phyloP scores from a whole-genome alignment of 257 asterid genomes.

The Solanum chmielewskii region DNA sequence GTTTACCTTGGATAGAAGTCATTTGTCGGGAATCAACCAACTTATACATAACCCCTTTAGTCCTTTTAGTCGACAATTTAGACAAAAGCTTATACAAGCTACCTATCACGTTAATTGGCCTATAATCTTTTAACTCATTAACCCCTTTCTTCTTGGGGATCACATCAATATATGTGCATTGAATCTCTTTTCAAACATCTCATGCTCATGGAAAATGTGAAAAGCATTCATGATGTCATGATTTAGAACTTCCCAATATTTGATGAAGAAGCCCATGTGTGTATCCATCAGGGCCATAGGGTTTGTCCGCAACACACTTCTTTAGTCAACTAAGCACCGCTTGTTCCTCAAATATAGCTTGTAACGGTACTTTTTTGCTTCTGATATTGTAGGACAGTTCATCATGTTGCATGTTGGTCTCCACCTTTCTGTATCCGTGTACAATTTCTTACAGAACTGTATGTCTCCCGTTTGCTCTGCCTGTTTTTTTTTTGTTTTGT shows the following conservation, averaged over 20 bases:
- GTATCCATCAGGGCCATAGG: neutral
- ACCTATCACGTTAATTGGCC: neutral
- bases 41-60: neutral
- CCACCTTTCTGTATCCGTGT: neutral
- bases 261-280: neutral
- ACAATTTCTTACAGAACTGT: neutral
- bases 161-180: neutral
- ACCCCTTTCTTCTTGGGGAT: neutral
- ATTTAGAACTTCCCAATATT: neutral
- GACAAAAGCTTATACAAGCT: neutral
- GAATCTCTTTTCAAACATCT: neutral
- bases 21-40: neutral
- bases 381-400: neutral
- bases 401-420: neutral
- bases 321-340: neutral
- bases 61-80: neutral
- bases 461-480: neutral
- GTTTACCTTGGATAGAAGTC: neutral
- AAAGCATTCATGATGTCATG: neutral
- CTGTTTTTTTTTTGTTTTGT: neutral
- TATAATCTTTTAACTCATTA: neutral
- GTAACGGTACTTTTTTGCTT: neutral
- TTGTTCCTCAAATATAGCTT: neutral
- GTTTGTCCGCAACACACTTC: neutral
- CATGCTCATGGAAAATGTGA: neutral